phyloP scores from a whole-genome alignment of 2,329 filamentous ascomycete genomes.

The Pseudohalonectria lignicola region DNA sequence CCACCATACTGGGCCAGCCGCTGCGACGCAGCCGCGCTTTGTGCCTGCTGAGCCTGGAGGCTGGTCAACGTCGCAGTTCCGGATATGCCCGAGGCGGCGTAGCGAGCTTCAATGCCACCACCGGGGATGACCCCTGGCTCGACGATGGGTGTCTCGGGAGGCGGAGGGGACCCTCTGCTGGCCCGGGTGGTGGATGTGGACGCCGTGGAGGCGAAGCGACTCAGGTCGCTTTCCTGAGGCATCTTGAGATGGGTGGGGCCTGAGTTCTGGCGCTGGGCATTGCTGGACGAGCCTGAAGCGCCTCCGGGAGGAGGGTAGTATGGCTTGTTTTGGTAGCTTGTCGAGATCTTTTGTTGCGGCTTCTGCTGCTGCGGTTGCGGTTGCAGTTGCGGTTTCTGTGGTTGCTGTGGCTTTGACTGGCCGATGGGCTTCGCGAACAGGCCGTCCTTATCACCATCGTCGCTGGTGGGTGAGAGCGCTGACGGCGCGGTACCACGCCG shows the following conservation, averaged over 20 bases:
- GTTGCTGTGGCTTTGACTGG: slow-evolving; percentile 12
- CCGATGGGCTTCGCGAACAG: slow-evolving; percentile 60
- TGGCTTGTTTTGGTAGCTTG: slow-evolving; percentile 41
- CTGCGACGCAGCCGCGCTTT: slow-evolving; percentile 74
- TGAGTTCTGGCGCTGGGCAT: slow-evolving; percentile 12
- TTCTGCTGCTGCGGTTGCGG: slow-evolving; percentile 23
- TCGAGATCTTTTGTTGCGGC: slow-evolving; percentile 25
- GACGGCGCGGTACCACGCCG: slow-evolving; percentile 72
- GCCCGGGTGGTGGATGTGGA: slow-evolving; percentile 90
- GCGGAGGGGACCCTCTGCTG: slow-evolving; percentile 84
- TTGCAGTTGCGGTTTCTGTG: slow-evolving; percentile 14
- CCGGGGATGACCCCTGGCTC: slow-evolving; percentile 60
- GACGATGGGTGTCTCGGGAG: slow-evolving; percentile 80
- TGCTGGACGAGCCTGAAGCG: slow-evolving; percentile 16
- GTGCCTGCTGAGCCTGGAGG: slow-evolving; percentile 33
- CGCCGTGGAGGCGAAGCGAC: slow-evolving; percentile 66
- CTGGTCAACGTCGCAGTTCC: slow-evolving; percentile 73
- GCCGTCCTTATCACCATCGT: slow-evolving; percentile 65
- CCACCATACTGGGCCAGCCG: slow-evolving; percentile 67
- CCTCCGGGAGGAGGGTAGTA: slow-evolving; percentile 49
- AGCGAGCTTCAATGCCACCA: slow-evolving; percentile 81
- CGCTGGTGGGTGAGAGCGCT: slow-evolving; percentile 70
- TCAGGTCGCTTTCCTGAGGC: slow-evolving; percentile 39
- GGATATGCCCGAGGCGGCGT: slow-evolving; percentile 83
- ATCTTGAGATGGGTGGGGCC: slow-evolving; percentile 22